A percentile compares a stretch with the other conserved stretches of the same genome.
Evolutionary conservation across 2,329 filamentous ascomycete genomes (phyloP).

Genomic region (Raffaelea deltoideospora): DNA sequence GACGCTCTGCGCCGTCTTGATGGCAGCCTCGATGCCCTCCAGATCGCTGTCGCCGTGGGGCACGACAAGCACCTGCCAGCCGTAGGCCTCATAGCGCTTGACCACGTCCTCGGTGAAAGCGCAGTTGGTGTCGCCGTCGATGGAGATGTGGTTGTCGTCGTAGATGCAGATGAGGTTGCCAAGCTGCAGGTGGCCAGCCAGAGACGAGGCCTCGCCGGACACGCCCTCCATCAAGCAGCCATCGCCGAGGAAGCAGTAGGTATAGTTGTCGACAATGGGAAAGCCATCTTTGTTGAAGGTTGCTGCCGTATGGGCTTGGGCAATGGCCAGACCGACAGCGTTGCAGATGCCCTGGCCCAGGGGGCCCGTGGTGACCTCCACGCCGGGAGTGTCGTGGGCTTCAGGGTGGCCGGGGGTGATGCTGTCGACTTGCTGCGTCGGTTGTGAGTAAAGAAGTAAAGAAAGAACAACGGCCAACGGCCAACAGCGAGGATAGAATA

Average conservation of each 20-base stretch:
- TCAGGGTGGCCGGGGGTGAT: constrained; percentile 95
- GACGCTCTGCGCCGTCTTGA: constrained; percentile 70
- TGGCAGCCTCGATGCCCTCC: constrained; percentile 72
- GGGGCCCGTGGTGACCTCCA: constrained; percentile 96
- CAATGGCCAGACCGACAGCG: constrained; percentile 94
- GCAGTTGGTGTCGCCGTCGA: constrained; percentile 87
- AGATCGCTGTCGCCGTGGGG: constrained; percentile 82
- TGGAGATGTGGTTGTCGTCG: constrained; percentile 96
- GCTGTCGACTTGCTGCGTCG: constrained; percentile 36
- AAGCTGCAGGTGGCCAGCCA: constrained; percentile 91
- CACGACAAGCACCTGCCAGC: constrained; percentile 83
- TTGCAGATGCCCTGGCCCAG: constrained; percentile 96
- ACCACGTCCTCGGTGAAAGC: constrained; percentile 94
- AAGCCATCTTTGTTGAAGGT: constrained; percentile 95
- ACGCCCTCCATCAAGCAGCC: constrained; percentile 98
- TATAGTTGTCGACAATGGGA: constrained; percentile 89
- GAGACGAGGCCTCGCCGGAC: constrained; percentile 78
- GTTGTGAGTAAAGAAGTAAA: not conserved
- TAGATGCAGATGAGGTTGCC: constrained; percentile 95
- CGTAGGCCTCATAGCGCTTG: constrained; percentile 92
- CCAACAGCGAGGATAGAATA: not conserved
- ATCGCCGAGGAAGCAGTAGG: constrained; percentile 92
- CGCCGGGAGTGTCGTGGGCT: constrained; percentile 85
- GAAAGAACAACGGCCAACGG: not conserved
- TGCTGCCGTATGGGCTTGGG: constrained; percentile 79